Base-by-base conservation (phyloP, 2,329 filamentous ascomycete genomes). In the Neonectria faginata region DNA sequence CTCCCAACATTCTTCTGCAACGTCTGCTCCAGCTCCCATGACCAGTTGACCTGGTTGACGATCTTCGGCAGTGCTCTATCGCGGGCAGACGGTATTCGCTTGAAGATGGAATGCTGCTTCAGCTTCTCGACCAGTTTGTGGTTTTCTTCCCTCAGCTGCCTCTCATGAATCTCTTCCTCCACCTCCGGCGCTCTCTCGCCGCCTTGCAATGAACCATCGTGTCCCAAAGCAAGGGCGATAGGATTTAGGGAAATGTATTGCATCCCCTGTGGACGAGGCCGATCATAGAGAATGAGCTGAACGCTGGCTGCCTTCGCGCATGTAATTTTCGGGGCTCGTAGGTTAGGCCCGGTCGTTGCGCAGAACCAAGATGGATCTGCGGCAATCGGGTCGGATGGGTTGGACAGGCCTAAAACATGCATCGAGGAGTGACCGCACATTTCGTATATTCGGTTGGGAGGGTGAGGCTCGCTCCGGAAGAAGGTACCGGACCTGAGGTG, bases 11-110 rank as follows among this genome's bases (percentile, higher is more conserved):
- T 99, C 76, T 92, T 95, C 73, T 97, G 93, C 70, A 99, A 83
- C 42, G 97, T 83, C 70, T 89, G 86, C 67, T 96, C 91, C 62
- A 99, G 85, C 78, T 99, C 97, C 82, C 91, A 94, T 0, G 94
- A 93, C 85, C 96, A 99, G 75, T 99, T 99, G 77, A 98, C 91
- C 80, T 98, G 95, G 72, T 94, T 93, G 70, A 97, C 87, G 63
- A 98, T 94, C 61, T 88, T 89, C 5, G 91, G 86, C 31, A 99
- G 83, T 1, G 92, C 91, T 66, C 89, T 86, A 77, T 99, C 96
- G 73, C 97, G 95, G 64, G 90, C 87, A 1, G 95, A 96, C 2
- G 90, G 88, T 3, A 88, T 82, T 74, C 92, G 92, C 69, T 89
- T 89, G 58, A 92, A 83, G 5, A 99, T 93, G 2, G 92, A 95